Percentiles rank a stretch among this genome's conserved stretches.
Conservation (phyloP, 2,329 filamentous ascomycete species). For the Epichloe brachyelytri region DNA sequence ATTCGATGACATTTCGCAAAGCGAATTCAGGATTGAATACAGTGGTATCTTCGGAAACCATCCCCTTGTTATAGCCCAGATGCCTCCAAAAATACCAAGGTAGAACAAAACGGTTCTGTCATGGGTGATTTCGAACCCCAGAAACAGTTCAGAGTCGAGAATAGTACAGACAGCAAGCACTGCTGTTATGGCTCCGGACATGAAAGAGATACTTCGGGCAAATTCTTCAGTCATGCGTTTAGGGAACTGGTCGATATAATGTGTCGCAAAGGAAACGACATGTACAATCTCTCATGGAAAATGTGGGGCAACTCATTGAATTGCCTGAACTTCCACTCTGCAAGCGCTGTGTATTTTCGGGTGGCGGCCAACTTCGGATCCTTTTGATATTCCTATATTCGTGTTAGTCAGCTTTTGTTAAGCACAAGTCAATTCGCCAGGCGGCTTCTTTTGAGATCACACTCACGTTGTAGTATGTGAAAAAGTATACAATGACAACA, state of each 20-base stretch:
- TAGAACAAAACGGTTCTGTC: slow-evolving; percentile 88
- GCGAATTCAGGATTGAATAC: slow-evolving; percentile 90
- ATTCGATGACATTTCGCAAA: slow-evolving; percentile 77
- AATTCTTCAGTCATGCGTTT: slow-evolving; percentile 86
- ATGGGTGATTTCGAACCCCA: slow-evolving; percentile 81
- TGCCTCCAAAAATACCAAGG: slow-evolving; percentile 64
- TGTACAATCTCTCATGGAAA: slow-evolving; percentile 78
- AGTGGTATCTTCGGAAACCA: slow-evolving; percentile 74
- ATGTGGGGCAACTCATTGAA: slow-evolving; percentile 95
- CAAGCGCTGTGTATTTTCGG: slow-evolving; percentile 81
- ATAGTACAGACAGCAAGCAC: slow-evolving; percentile 74
- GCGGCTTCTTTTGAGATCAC: neutral
- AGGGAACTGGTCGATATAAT: slow-evolving; percentile 91
- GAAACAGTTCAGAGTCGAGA: slow-evolving; percentile 81
- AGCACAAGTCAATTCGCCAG: neutral
- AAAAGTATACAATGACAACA: slow-evolving; percentile 78
- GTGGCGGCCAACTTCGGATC: slow-evolving; percentile 74
- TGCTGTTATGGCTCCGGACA: slow-evolving; percentile 74
- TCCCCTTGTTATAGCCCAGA: slow-evolving; percentile 73
- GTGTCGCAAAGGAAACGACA: slow-evolving; percentile 86
- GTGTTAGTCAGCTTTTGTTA: neutral
- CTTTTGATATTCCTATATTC: slow-evolving; percentile 72
- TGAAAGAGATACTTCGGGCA: slow-evolving; percentile 73
- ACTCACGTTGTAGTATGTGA: slow-evolving; percentile 81
- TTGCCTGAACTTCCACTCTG: slow-evolving; percentile 96